phyloP scores from a whole-genome alignment of 2,329 filamentous ascomycete species.

The Phialophora expanda region DNA sequence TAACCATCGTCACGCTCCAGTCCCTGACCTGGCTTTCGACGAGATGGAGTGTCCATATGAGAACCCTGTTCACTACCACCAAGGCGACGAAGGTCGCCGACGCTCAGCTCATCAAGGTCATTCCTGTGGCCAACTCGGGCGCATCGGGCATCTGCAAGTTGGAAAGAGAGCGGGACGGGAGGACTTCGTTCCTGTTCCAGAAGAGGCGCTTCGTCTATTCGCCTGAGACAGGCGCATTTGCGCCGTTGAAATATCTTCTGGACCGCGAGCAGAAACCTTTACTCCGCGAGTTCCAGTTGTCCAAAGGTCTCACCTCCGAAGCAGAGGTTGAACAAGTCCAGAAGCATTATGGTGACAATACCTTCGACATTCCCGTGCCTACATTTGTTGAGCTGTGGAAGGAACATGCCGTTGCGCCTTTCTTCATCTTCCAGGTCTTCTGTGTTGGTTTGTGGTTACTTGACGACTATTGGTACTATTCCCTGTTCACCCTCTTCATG shows the following conservation, averaged over 20 bases:
- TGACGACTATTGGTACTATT: constrained; percentile 99
- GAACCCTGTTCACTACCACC: constrained; percentile 78
- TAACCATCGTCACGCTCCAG: constrained; percentile 84
- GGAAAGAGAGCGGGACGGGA: constrained; percentile 74
- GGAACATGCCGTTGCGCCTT: constrained; percentile 96
- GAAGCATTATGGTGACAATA: constrained; percentile 94
- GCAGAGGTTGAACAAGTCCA: constrained; percentile 79
- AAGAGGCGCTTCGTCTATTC: constrained; percentile 95
- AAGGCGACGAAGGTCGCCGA: constrained; percentile 71
- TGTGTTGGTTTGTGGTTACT: constrained; percentile 98
- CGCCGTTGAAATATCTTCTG: constrained; percentile 80
- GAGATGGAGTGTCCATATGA: constrained; percentile 93
- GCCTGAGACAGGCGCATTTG: constrained; percentile 72
- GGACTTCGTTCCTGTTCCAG: constrained; percentile 91
- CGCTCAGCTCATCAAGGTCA: constrained; percentile 87
- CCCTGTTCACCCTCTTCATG: constrained; percentile 98
- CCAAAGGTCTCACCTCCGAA: constrained; percentile 73
- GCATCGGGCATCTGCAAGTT: constrained; percentile 85
- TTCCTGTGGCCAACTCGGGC: constrained; percentile 87
- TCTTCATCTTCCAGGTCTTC: constrained; percentile 99
- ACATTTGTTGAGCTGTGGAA: constrained; percentile 95
- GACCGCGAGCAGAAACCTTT: constrained; percentile 82
- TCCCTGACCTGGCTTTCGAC: constrained; percentile 92
- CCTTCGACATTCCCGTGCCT: constrained; percentile 96
- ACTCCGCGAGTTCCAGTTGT: constrained; percentile 78